Evolutionary conservation across 176 grass and related monocot species (phyloP), one percentile per base, ranked within the genome.

Genomic region (Oryza brachyantha): DNA sequence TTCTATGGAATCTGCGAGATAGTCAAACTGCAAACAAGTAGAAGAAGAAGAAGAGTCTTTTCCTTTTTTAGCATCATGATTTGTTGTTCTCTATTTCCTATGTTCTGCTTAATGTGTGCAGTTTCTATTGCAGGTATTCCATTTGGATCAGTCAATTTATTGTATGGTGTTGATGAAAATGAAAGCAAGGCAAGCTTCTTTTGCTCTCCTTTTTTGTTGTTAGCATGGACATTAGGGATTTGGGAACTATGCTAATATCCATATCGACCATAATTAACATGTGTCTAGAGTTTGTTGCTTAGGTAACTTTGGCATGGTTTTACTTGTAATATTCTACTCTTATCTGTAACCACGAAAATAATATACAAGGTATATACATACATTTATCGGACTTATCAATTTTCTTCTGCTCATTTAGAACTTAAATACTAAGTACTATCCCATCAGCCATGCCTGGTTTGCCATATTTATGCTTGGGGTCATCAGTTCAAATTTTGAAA

Each of bases 141-240:
- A 67, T 97, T 94, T 94, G 94, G 94, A 79, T 97, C 94, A 74
- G 91, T 97, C 46, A 97, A 97, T 89, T 86, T 97, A 68, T 46
- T 83, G 76, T 82, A 88, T 78, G 94, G 94, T 74, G 87, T 97
- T 5, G 91, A 97, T 83, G 87, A 97, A 90, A 81, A 94, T 88
- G 91, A 94, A 89, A 97, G 94, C 94, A 92, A 97, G 94, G 94
- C 59, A 92, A 86, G 81, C 63, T 88, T 52, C 72, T 82, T 87
- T 75, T 68, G 77, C 67, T 12, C 72, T 84, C 42, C 26, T 7
- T 77, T 60, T 78, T 78, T 76, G 17, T 34, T 81, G 22, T 35
- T 36, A 46, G 14, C 4, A 2, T 5, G 14, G 10, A 46, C 43
- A 46, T 14, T 46, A 16, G 43, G 43, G 13, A 46, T 46, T 43